Percentiles rank a stretch among this genome's conserved stretches.
These are phyloP conservation scores for Patellaria atrata DNA, from an alignment of 495 filamentous ascomycete species.

Conservation along the genomic window DNA sequence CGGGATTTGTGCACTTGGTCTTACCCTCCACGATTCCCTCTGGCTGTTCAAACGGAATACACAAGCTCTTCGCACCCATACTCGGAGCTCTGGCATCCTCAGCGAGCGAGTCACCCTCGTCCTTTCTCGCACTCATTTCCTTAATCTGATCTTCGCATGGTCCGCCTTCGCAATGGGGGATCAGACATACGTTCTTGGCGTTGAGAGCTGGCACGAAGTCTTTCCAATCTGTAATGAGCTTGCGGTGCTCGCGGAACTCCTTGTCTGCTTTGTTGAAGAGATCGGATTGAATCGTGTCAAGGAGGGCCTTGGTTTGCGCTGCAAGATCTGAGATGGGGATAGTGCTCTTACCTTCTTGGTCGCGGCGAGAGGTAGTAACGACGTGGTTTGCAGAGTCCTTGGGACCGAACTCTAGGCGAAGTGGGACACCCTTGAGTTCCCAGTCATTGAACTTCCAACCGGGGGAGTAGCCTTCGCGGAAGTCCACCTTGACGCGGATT, in stretches of 20 bases:
- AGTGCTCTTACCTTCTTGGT: constrained; percentile 53
- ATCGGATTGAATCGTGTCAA: constrained; percentile 78
- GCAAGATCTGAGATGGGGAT: constrained; percentile 59
- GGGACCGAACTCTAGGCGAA: constrained; percentile 89
- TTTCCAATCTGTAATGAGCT: constrained; percentile 71
- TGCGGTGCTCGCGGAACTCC: constrained; percentile 61
- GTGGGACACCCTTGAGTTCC: constrained; percentile 86
- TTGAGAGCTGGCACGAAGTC: constrained; percentile 80
- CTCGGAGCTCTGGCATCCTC: constrained; percentile 69
- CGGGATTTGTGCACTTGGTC: constrained; percentile 80
- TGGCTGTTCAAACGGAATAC: constrained; percentile 95
- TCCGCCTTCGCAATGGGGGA: constrained; percentile 67
- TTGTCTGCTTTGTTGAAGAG: constrained; percentile 72
- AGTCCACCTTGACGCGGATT: constrained; percentile 48
- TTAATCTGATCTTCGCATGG: constrained; percentile 92
- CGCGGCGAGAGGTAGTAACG: constrained; percentile 72
- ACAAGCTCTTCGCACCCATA: constrained; percentile 96
- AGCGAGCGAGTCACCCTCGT: constrained; percentile 42
- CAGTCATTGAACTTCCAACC: constrained; percentile 98
- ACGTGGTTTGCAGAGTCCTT: constrained; percentile 76
- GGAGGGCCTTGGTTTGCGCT: constrained; percentile 55
- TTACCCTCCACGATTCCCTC: constrained; percentile 60
- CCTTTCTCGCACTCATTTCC: constrained; percentile 62
- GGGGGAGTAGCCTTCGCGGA: constrained; percentile 74
- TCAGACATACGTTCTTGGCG: constrained; percentile 77